Evolutionary conservation across 306 rosid species (phyloP).

Genomic region (Fragaria iinumae): DNA sequence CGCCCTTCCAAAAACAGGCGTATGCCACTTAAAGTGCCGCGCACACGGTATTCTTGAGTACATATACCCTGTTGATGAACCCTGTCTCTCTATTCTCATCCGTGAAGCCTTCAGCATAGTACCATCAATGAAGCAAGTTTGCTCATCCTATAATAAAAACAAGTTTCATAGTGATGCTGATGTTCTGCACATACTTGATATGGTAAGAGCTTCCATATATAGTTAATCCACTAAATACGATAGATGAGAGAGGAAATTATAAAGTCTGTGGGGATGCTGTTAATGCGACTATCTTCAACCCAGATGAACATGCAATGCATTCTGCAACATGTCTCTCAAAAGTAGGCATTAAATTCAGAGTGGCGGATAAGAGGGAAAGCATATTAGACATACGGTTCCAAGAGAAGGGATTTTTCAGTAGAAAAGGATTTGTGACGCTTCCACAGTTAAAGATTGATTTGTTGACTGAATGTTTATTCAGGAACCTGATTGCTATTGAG

Average conservation of each 20-base stretch:
- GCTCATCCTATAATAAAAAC: neutral
- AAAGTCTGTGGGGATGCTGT: no score
- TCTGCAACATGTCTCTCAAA: neutral
- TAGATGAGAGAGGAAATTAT: no score
- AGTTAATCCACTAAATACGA: neutral
- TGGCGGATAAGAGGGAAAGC: neutral
- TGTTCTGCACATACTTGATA: constrained; percentile 3
- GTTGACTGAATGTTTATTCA: neutral
- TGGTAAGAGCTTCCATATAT: neutral
- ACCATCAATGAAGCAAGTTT: neutral
- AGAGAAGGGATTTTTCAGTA: neutral
- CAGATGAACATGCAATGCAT: neutral
- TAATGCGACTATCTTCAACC: neutral
- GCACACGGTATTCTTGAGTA: no score
- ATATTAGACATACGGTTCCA: constrained; percentile 4
- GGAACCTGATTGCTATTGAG: constrained; percentile 18
- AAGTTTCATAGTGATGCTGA: no score
- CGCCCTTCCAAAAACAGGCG: no score
- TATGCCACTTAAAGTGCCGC: no score
- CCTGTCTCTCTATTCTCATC: neutral
- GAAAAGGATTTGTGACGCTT: constrained; percentile 1
- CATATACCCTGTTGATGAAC: neutral
- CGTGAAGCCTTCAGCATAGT: neutral
- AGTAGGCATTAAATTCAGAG: neutral
- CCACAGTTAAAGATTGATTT: constrained; percentile 2